phyloP scores from a whole-genome alignment of 2,329 filamentous ascomycete genomes.

The Whalleya microplaca region DNA sequence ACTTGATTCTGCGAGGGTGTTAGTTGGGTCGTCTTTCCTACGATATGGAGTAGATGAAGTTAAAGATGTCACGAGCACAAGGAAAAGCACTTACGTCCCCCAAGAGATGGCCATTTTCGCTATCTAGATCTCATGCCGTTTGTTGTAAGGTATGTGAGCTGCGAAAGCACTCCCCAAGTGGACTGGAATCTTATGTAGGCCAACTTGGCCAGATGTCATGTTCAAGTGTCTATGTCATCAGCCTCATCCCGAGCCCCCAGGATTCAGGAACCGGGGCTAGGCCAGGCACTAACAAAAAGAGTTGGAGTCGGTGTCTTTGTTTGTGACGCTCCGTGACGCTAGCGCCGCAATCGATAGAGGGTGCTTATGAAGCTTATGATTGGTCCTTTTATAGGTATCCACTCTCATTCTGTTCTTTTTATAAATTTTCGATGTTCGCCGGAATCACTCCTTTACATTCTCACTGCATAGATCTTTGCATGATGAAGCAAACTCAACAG shows the following conservation, averaged over 20 bases:
- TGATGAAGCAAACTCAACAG: neutral
- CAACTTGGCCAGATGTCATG: slow-evolving; percentile 12
- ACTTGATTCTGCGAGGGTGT: slow-evolving; percentile 50
- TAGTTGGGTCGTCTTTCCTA: neutral
- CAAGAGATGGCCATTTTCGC: slow-evolving; percentile 46
- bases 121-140: slow-evolving; percentile 14
- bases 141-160: slow-evolving; percentile 5
- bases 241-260: neutral
- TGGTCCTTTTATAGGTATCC: neutral
- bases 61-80: slow-evolving; percentile 29
- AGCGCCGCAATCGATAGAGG: neutral
- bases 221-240: neutral
- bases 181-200: slow-evolving; percentile 1
- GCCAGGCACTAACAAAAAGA: neutral
- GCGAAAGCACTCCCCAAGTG: neutral
- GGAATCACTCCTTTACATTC: neutral
- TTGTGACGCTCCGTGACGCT: neutral
- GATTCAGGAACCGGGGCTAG: neutral
- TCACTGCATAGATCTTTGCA: neutral
- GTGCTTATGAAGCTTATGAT: neutral
- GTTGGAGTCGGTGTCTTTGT: neutral
- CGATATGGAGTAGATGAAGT: neutral
- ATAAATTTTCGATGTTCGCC: neutral
- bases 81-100: slow-evolving; percentile 45
- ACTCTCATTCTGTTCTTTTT: neutral